A percentile compares a stretch with the other conserved stretches of the same genome.
Evolutionary conservation across 192 early-diverging fungal species (phyloP).

Genomic region (Geranomyces variabilis): DNA sequence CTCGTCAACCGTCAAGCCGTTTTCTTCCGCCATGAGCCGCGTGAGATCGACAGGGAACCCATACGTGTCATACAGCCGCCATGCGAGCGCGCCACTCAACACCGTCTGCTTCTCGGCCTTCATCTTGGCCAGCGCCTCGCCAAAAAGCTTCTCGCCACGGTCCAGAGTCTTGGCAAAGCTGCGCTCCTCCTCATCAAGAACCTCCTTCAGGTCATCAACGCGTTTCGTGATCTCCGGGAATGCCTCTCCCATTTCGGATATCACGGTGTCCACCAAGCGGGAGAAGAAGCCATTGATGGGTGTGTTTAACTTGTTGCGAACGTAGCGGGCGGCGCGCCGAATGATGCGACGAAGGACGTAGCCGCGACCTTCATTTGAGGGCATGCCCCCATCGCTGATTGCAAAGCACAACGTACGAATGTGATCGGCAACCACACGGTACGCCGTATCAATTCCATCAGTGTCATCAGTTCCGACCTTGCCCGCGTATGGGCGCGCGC

Average conservation of each 20-base stretch:
- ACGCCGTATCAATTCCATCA: conserved; percentile 97
- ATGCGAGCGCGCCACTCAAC: conserved; percentile 87
- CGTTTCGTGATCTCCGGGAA: conserved; percentile 87
- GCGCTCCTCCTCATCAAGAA: conserved; percentile 94
- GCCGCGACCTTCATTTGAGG: conserved; percentile 97
- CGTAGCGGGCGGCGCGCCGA: conserved; percentile 92
- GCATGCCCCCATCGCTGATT: conserved; percentile 94
- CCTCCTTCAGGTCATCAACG: conserved; percentile 86
- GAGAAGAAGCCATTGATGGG: conserved; percentile 94
- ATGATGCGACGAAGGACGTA: conserved; percentile 97
- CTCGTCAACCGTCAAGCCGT: conserved; percentile 83
- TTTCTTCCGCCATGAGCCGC: conserved; percentile 97
- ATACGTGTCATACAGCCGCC: conserved; percentile 98
- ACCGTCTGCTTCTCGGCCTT: conserved; percentile 62
- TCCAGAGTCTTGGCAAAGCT: conserved; percentile 96
- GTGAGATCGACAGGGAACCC: conserved; percentile 99
- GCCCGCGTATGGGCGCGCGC: conserved; percentile 79
- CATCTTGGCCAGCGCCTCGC: conserved; percentile 68
- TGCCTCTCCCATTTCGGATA: conserved; percentile 83
- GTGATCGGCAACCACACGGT: conserved; percentile 98
- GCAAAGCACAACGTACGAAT: conserved; percentile 94
- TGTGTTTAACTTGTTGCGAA: conserved; percentile 86
- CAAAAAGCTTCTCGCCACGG: conserved; percentile 94
- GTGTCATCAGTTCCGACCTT: conserved; percentile 82
- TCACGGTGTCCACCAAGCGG: conserved; percentile 86